Evolutionary conservation across 2,329 filamentous ascomycete genomes (phyloP).

Genomic region (Fusarium illudens): DNA sequence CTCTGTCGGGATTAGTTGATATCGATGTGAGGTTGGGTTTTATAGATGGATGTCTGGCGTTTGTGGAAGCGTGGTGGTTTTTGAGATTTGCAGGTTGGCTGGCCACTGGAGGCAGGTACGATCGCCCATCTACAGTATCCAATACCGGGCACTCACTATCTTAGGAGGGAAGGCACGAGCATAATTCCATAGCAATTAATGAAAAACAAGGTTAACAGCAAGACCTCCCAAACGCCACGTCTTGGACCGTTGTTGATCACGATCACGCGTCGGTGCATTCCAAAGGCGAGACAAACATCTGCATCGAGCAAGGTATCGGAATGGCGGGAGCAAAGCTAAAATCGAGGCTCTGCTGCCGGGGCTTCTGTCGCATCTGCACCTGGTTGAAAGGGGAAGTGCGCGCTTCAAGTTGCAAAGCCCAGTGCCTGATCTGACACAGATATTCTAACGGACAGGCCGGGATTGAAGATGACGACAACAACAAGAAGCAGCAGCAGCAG

Average conservation of each 20-base stretch:
- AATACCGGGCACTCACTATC: background rate
- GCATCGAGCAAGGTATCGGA: background rate
- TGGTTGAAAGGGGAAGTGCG: background rate
- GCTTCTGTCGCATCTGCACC: background rate
- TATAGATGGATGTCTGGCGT: background rate
- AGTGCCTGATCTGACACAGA: background rate
- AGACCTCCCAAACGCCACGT: background rate
- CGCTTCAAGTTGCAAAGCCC: background rate
- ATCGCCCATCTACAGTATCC: background rate
- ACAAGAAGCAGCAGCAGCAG: background rate
- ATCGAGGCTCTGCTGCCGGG: conserved; percentile 26
- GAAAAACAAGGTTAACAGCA: background rate
- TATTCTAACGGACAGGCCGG: background rate
- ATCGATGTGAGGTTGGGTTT: background rate
- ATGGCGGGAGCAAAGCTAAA: conserved; percentile 5
- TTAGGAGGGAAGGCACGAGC: background rate
- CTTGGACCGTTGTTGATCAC: background rate
- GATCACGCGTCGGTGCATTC: conserved; percentile 4
- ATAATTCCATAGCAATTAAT: background rate
- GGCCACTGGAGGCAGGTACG: background rate
- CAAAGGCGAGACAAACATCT: conserved; percentile 13
- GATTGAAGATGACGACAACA: background rate
- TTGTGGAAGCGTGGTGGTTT: background rate
- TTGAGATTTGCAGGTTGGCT: background rate
- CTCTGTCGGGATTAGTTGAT: background rate